Conservation (phyloP, 2,329 filamentous ascomycete genomes). For the Emergomyces pasteurianus region DNA sequence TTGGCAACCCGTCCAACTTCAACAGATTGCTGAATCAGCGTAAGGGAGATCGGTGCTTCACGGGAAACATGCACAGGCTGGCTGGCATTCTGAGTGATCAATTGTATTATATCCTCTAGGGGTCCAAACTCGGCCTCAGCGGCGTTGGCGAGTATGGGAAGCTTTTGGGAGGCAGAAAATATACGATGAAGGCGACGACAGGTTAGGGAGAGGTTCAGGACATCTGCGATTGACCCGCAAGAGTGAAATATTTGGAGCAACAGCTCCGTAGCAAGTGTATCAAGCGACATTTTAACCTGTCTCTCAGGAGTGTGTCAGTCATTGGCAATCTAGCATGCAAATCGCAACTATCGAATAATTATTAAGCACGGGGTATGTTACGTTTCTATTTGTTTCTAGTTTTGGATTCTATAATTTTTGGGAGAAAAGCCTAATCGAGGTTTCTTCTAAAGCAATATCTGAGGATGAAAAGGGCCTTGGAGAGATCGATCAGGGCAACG, state of each 20-base stretch:
- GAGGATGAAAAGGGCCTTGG: not conserved
- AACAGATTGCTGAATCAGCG: conserved; percentile 45
- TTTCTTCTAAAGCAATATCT: not conserved
- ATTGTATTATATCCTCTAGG: conserved; percentile 45
- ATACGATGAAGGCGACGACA: conserved; percentile 44
- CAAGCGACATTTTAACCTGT: conserved; percentile 38
- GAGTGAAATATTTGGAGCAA: conserved; percentile 45
- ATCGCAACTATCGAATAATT: not conserved
- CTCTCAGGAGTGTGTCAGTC: not conserved
- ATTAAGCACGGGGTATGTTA: not conserved
- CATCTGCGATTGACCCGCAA: conserved; percentile 40
- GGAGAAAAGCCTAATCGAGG: not conserved
- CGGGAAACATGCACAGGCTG: conserved; percentile 46
- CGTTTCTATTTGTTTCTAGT: not conserved
- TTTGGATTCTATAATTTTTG: not conserved
- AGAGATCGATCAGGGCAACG: not conserved
- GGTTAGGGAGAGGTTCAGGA: conserved; percentile 42
- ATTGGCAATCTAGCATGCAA: not conserved
- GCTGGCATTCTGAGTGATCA: conserved; percentile 49
- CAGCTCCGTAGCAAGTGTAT: conserved; percentile 46
- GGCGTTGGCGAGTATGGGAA: conserved; percentile 42
- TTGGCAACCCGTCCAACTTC: conserved; percentile 43
- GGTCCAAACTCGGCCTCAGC: conserved; percentile 48
- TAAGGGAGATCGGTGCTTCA: conserved; percentile 41
- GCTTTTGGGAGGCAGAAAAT: conserved; percentile 41